A percentile compares a stretch with the other conserved stretches of the same genome.
phyloP scores from a whole-genome alignment of 352 stramenopile genomes.

The Phytopythium aichiense region DNA sequence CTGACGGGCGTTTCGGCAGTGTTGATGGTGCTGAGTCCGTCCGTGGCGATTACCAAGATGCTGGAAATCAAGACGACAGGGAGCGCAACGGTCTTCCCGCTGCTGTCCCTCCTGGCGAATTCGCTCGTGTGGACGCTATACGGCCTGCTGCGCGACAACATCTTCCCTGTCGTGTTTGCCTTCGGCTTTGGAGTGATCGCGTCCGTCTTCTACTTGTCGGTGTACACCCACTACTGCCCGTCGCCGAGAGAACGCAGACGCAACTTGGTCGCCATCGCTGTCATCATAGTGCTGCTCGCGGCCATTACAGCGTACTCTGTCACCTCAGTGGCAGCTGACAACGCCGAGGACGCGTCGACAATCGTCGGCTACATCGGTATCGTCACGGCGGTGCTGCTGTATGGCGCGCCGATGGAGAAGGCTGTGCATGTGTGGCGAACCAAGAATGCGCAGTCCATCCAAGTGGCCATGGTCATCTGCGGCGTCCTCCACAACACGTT shows the following conservation, averaged over 20 bases:
- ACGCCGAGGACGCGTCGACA: conserved; percentile 17
- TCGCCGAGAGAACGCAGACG: conserved; percentile 13
- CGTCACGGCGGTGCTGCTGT: conserved; percentile 22
- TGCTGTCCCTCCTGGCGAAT: conserved; percentile 28
- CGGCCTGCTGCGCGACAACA: conserved; percentile 25
- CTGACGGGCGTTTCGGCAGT: conserved; percentile 24
- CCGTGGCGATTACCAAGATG: conserved; percentile 29
- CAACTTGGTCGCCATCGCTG: conserved; percentile 14
- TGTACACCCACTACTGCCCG: conserved; percentile 40
- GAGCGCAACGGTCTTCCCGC: conserved; percentile 26
- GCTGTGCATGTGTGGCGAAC: conserved; percentile 35
- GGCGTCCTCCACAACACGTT: conserved; percentile 28
- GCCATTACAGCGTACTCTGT: conserved; percentile 29
- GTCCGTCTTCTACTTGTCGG: conserved; percentile 32
- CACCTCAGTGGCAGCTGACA: conserved; percentile 15
- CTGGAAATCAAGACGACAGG: conserved; percentile 31
- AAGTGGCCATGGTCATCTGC: conserved; percentile 38
- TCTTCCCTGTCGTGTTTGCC: conserved; percentile 25
- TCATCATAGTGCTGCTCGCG: conserved; percentile 13
- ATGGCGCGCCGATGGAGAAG: conserved; percentile 42
- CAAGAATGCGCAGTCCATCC: conserved; percentile 27
- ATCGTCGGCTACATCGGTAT: conserved; percentile 22
- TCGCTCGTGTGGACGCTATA: conserved; percentile 41
- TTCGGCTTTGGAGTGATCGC: conserved; percentile 29
- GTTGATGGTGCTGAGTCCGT: conserved; percentile 36